Base-by-base conservation (phyloP, 495 filamentous ascomycete genomes). In the Hyaloscypha finlandica region DNA sequence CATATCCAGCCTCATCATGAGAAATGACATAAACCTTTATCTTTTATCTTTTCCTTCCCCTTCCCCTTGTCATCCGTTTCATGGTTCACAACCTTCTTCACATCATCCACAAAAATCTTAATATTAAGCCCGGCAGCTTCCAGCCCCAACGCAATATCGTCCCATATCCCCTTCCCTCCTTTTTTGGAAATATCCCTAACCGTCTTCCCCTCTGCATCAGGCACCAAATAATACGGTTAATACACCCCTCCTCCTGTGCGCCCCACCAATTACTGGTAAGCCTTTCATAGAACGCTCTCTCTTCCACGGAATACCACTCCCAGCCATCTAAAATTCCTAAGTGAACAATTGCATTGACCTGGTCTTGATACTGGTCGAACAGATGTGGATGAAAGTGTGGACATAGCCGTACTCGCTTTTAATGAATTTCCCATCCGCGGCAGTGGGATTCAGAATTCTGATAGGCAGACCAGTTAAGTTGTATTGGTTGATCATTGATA, bases 151-250 rank as follows among this genome's bases (percentile, higher is more conserved):
- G 59, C 35, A 14, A 31, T 48, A 45, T 48, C 59, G 19, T 61
- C 29, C 59, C 59, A 61, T 2, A 59, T 59, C 20, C 56, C 56
- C 31, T 59, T 59, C 19, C 56, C 56, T 35, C n/a, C 14, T 33
- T n/a, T 32, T 3, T 37, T 20, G 6, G n/a, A 14, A n/a, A 61
- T 22, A 48, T 61, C 59, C 20, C 12, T 61, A 48, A 61, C 37
- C 37, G 59, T 61, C 59, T 48, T 45, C 11, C 59, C 59, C 59
- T 22, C 22, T 11, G 35, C 59, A 48, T 61, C 59, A 39, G 59
- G 59, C 12, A 22, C 19, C 4, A 61, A 2, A 45, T n/a, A n/a
- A n/a, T n/a, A n/a, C n/a, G n/a, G n/a, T n/a, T 61, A 61, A 61
- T 61, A 61, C 29, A 32, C 56, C 37, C 59, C 8, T 5, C 20